Conservation (phyloP, 2,329 filamentous ascomycete species). For the Grosmannia huntii region DNA sequence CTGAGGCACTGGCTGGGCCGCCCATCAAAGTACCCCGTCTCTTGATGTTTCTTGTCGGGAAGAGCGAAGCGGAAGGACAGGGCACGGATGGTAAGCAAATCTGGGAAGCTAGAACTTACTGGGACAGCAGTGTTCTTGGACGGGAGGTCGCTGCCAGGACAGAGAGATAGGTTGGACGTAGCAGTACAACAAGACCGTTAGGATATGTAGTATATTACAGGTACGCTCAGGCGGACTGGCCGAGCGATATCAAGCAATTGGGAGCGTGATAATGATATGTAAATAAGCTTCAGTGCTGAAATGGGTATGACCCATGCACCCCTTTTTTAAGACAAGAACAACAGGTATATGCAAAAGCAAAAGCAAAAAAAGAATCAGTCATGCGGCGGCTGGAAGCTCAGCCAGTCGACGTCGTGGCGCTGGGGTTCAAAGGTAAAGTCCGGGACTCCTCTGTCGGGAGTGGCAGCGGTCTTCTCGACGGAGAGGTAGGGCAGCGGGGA, state of each 20-base stretch:
- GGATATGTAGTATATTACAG: no score
- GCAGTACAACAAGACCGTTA: no score
- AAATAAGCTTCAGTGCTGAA: background rate
- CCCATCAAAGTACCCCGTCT: no score
- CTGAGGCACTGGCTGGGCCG: no score
- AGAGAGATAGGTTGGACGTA: no score
- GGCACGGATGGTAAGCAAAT: no score
- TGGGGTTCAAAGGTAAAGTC: background rate
- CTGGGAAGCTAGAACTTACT: no score
- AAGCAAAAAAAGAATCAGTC: background rate
- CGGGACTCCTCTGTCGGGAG: background rate
- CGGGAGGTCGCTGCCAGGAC: no score
- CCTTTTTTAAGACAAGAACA: background rate
- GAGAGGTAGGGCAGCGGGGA: background rate
- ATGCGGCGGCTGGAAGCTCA: background rate
- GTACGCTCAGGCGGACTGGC: background rate
- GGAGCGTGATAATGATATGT: background rate
- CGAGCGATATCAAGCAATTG: background rate
- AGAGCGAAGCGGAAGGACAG: no score
- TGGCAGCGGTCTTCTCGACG: background rate
- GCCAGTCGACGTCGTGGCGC: background rate
- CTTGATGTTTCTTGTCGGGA: no score
- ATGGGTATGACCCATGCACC: background rate
- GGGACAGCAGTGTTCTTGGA: no score
- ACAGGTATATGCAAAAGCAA: background rate